A percentile compares a stretch with the other conserved stretches of the same genome.
Conservation (phyloP, 768 basidiomycete genomes). For the Mycena rosella region DNA sequence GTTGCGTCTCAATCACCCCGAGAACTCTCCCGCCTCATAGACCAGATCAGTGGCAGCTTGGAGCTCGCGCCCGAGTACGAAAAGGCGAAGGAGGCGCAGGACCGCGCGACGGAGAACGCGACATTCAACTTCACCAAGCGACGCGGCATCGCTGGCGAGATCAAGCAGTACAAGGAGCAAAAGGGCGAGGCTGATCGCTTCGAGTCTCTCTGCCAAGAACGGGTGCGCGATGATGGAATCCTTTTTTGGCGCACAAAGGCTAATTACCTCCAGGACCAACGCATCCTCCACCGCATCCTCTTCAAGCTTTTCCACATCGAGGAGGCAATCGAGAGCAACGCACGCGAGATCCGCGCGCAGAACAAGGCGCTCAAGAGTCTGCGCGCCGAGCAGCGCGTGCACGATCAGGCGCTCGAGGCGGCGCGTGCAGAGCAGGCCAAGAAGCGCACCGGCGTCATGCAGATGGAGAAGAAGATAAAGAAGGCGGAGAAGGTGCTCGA, state of each 20-base stretch:
- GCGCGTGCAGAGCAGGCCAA: constrained; percentile 87
- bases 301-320: constrained; percentile 95
- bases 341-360: constrained; percentile 75
- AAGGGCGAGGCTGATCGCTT: constrained; percentile 93
- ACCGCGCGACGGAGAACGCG: constrained; percentile 93
- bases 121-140: constrained; percentile 96
- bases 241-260: constrained; percentile 16
- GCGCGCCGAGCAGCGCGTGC: constrained; percentile 74
- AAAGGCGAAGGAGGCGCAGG: constrained; percentile 86
- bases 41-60: constrained; percentile 95
- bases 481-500: constrained; percentile 92
- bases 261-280: constrained; percentile 70
- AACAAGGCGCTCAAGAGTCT: constrained; percentile 79
- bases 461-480: constrained; percentile 90
- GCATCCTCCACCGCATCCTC: constrained; percentile 84
- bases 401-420: constrained; percentile 78
- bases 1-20: constrained; percentile 95
- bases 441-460: constrained; percentile 78
- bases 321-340: constrained; percentile 80
- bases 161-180: constrained; percentile 98
- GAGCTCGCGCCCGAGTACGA: constrained; percentile 93
- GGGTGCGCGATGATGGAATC: constrained; percentile 61
- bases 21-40: constrained; percentile 90
- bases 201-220: constrained; percentile 79
- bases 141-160: constrained; percentile 93